Evolutionary conservation across 1,139 yeast species (phyloP).

Genomic region (Geotrichum fermentans): DNA sequence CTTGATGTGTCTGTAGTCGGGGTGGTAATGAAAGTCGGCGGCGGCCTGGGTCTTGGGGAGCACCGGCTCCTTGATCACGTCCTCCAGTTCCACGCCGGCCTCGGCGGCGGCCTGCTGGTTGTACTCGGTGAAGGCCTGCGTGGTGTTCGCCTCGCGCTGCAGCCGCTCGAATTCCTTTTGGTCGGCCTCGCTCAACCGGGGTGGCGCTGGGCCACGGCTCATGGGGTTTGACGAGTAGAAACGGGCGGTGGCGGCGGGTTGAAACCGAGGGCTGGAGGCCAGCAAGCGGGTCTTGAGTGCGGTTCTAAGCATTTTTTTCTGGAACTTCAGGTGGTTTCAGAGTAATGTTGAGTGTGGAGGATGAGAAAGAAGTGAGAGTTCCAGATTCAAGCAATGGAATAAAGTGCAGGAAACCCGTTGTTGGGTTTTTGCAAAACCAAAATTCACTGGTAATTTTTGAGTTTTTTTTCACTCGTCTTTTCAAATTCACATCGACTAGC

Average conservation of each 20-base stretch:
- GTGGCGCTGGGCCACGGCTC: conserved; percentile 62
- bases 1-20: conserved; percentile 67
- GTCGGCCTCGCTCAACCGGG: conserved; percentile 74
- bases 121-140: conserved; percentile 59
- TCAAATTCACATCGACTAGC: neutral
- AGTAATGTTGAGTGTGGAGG: neutral
- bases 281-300: neutral
- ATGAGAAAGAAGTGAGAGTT: no score
- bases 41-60: conserved; percentile 47
- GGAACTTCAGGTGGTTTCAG: no score
- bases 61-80: conserved; percentile 34
- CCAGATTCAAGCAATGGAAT: no score
- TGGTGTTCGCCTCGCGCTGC: conserved; percentile 75
- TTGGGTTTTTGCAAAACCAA: no score
- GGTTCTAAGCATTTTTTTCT: neutral
- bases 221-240: neutral
- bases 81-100: conserved; percentile 36
- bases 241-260: conserved; percentile 4
- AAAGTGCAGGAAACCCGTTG: no score
- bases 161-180: conserved; percentile 89
- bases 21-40: conserved; percentile 56
- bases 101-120: conserved; percentile 53
- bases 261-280: neutral
- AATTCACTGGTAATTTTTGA: no score
- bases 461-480: neutral